Evolutionary conservation across 2,329 filamentous ascomycete species (phyloP), one percentile per base, ranked within the genome.

Genomic region (Penicillium sp.): DNA sequence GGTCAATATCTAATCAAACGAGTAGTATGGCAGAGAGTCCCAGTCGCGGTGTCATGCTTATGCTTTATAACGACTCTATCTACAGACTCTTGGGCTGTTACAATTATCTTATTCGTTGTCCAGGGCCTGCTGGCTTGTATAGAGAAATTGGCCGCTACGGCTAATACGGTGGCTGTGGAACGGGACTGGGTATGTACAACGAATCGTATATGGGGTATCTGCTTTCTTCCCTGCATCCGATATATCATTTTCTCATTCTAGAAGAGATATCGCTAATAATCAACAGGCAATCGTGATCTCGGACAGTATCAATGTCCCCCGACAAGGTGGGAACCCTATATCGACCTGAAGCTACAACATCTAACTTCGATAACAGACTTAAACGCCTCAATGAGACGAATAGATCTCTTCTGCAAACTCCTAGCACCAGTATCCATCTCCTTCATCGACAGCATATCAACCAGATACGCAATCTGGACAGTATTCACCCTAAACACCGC

Each of bases 131-230:
- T 90, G 42, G 86, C 86, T 0, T 88, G 87, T 53, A 65, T 87
- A 1, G 89, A 91, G 71, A 91, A 91, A 68, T 70, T 90, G 9
- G 79, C 78, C 14, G 79, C 85, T 1, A 78, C 86, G 6, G 79
- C 84, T 68, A 91, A 90, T 67, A 77, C 83, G 0, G 82, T 91
- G 0, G 78, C 88, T 0, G 80, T 91, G 0, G 88, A 91, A 69
- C 77, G 85, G 64, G 88, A 91, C 63, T 90, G 88, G 88, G 73
- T 77, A 59, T 47, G 70, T 53, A 53, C 9, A 1, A 5, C 11
- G 11, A 35, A 25, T 16, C 11, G 5, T 25, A n/a, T 45, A 12
- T 8, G 17, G 14, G 0, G 11, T 33, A 3, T 25, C 12, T 12
- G 3, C 5, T 25, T 25, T 11, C 11, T 10, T 44, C 30, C 9